phyloP scores from a whole-genome alignment of 352 stramenopile genomes.

The Pythium utonaiense region DNA sequence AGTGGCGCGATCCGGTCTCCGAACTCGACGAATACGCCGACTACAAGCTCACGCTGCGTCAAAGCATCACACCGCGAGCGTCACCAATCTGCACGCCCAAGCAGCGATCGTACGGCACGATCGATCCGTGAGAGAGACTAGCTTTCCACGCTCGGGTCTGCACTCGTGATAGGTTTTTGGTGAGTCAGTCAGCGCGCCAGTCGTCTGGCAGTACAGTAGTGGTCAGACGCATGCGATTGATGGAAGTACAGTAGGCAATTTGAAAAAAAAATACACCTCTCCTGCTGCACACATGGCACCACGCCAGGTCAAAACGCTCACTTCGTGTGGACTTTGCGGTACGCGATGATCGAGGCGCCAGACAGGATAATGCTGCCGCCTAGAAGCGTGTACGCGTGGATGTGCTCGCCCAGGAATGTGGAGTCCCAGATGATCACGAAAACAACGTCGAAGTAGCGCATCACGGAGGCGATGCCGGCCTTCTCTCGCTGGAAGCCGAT shows the following conservation, averaged over 20 bases:
- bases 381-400: constrained; percentile 59
- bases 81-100: constrained; percentile 43
- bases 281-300: not conserved
- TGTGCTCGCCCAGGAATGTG: constrained; percentile 39
- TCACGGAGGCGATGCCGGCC: constrained; percentile 54
- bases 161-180: constrained; percentile 1
- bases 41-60: constrained; percentile 73
- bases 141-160: constrained; percentile 4
- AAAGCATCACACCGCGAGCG: constrained; percentile 67
- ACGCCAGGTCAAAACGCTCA: not conserved
- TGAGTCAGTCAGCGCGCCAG: not conserved
- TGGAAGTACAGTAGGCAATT: not conserved
- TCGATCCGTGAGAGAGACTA: constrained; percentile 19
- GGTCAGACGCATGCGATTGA: not conserved
- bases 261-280: too few relatives aligned
- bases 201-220: not conserved
- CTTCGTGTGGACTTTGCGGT: constrained; percentile 5
- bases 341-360: constrained; percentile 43
- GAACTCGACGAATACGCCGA: constrained; percentile 74
- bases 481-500: constrained; percentile 57
- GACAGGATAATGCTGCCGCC: constrained; percentile 52
- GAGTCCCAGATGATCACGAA: constrained; percentile 59
- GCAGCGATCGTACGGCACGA: constrained; percentile 25
- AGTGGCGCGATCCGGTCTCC: constrained; percentile 60
- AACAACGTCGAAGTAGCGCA: constrained; percentile 67